phyloP scores from a whole-genome alignment of 2,329 filamentous ascomycete species.

The Mycosphaerella sp. region DNA sequence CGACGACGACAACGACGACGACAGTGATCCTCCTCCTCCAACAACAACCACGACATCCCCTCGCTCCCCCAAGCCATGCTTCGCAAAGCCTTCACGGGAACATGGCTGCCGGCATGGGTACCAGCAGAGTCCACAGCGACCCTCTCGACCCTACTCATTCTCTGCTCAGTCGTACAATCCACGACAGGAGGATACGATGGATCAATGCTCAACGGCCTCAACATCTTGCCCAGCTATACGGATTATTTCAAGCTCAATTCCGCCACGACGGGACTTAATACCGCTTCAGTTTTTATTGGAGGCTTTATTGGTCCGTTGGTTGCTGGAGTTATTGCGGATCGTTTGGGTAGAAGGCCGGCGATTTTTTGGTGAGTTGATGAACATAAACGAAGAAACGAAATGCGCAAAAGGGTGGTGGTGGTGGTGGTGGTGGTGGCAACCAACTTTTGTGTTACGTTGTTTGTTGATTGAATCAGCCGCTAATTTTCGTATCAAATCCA shows the following conservation, averaged over 20 bases:
- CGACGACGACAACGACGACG: too few relatives aligned
- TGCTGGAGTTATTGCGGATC: not conserved
- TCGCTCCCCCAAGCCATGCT: not conserved
- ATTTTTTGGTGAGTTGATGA: not conserved
- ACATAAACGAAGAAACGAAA: not conserved
- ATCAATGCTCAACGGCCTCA: constrained; percentile 52
- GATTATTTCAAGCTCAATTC: constrained; percentile 52
- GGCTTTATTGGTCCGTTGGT: constrained; percentile 28
- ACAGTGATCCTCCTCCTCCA: too few relatives aligned
- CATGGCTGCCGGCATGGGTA: not conserved
- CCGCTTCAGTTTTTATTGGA: constrained; percentile 51
- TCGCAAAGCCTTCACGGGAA: not conserved
- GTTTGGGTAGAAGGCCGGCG: not conserved
- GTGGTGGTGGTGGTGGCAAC: too few relatives aligned
- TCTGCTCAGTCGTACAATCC: not conserved
- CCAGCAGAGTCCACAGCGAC: not conserved
- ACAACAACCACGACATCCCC: too few relatives aligned
- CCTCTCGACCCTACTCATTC: not conserved
- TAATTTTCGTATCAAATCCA: too few relatives aligned
- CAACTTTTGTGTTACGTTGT: too few relatives aligned
- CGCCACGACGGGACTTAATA: constrained; percentile 50
- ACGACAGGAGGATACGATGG: not conserved
- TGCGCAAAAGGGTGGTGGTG: too few relatives aligned
- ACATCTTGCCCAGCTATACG: constrained; percentile 51
- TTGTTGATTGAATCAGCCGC: too few relatives aligned